phyloP scores from a whole-genome alignment of 225 moss, liverwort and hornwort genomes.

The Asterella californica region DNA sequence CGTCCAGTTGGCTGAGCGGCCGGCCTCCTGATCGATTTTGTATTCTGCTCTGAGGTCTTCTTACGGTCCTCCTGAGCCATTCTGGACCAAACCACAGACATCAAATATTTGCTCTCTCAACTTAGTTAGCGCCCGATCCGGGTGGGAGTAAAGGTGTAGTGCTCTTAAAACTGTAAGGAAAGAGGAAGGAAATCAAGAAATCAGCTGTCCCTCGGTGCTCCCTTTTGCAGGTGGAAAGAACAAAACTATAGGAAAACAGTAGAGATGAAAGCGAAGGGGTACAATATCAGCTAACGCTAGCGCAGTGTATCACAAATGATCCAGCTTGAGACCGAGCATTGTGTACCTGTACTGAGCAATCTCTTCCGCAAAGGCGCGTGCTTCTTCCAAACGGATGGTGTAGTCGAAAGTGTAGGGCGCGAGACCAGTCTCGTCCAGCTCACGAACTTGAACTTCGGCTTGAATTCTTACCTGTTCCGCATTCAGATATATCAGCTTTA shows the following conservation, averaged over 20 bases:
- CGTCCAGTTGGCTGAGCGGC: neutral
- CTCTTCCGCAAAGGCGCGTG: constrained; percentile 74
- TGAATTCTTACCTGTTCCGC: constrained; percentile 56
- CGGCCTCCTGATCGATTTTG: constrained; percentile 5
- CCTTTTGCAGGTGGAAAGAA: too few relatives aligned
- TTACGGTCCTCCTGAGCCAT: constrained; percentile 35
- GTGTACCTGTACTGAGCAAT: constrained; percentile 64
- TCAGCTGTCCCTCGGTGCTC: neutral
- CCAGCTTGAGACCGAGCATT: neutral
- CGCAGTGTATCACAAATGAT: too few relatives aligned
- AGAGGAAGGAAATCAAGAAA: neutral
- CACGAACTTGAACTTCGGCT: constrained; percentile 84
- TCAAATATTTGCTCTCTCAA: neutral
- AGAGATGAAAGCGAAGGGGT: neutral
- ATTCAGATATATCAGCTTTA: neutral
- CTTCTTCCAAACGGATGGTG: constrained; percentile 81
- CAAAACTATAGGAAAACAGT: neutral
- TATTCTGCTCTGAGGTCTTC: constrained; percentile 19
- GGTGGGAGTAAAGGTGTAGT: neutral
- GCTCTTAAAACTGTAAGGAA: neutral
- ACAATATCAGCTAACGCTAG: neutral
- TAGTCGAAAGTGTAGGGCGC: constrained; percentile 95
- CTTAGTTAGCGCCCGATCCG: neutral
- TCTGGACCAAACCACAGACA: constrained; percentile 2
- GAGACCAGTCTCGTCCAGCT: constrained; percentile 72